phyloP scores from a whole-genome alignment of 352 stramenopile species.

The Detonula confervacea region DNA sequence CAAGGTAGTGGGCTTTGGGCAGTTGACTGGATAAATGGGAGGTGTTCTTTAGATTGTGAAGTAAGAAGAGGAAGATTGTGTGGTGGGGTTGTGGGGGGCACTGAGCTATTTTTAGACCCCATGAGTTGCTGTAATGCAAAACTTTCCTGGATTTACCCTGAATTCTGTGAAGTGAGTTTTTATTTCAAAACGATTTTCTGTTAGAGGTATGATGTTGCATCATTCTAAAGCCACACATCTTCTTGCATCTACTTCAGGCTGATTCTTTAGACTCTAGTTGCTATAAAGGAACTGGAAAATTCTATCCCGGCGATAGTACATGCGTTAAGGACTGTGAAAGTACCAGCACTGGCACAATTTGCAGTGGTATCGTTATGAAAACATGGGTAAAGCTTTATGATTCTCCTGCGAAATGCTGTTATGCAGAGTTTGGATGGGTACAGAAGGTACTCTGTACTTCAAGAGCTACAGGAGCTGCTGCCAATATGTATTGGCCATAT shows the following conservation, averaged over 20 bases:
- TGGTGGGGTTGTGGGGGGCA: not conserved
- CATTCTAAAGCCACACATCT: not conserved
- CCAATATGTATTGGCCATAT: conserved; percentile 6
- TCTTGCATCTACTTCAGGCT: not conserved
- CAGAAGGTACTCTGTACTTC: conserved; percentile 12
- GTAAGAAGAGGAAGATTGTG: not conserved
- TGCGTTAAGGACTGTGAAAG: not conserved
- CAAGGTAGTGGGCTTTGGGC: not conserved
- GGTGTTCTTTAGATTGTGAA: conserved; percentile 4
- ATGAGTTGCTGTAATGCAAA: conserved; percentile 25
- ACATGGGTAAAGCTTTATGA: conserved; percentile 14
- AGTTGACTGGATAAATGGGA: not conserved
- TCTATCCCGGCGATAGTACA: not conserved
- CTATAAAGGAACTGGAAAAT: not conserved
- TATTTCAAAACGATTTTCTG: not conserved
- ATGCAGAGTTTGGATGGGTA: conserved; percentile 20
- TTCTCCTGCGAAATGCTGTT: conserved; percentile 11
- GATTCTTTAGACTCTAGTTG: not conserved
- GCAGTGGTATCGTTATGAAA: conserved; percentile 20
- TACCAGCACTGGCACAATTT: conserved; percentile 2
- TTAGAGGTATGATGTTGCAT: not conserved
- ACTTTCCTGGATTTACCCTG: not conserved
- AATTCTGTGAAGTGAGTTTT: conserved; percentile 24
- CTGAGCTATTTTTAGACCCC: not conserved
- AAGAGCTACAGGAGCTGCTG: not conserved